phyloP scores from a whole-genome alignment of 2,329 filamentous ascomycete genomes.

The Hypoxylon sp. region DNA sequence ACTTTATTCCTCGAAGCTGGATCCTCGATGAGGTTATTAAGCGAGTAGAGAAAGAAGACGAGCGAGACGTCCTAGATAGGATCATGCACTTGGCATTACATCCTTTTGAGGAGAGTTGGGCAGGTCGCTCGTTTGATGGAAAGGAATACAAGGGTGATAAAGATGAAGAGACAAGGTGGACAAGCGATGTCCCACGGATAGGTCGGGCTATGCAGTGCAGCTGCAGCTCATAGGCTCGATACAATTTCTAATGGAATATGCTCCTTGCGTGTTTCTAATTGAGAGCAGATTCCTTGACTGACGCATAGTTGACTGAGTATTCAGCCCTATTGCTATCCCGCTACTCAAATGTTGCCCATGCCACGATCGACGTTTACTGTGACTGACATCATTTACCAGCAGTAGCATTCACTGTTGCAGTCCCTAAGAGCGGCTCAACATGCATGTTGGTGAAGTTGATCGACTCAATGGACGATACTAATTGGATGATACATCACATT shows the following conservation, averaged over 20 bases:
- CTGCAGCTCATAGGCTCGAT: slow-evolving; percentile 80
- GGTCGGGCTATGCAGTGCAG: slow-evolving; percentile 92
- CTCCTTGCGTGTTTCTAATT: background rate
- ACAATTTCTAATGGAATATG: slow-evolving; percentile 1
- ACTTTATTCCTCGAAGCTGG: slow-evolving; percentile 92
- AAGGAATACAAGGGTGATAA: slow-evolving; percentile 70
- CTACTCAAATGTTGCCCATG: background rate
- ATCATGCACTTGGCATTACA: slow-evolving; percentile 87
- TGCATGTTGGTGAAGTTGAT: slow-evolving; percentile 10
- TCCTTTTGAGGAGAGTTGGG: slow-evolving; percentile 87
- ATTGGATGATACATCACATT: background rate
- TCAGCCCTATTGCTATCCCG: background rate
- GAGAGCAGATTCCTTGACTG: background rate
- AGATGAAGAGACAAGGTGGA: slow-evolving; percentile 85
- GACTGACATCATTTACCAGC: no score
- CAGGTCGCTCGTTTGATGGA: slow-evolving; percentile 63
- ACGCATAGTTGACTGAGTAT: background rate
- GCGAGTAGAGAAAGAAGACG: slow-evolving; percentile 85
- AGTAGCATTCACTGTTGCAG: background rate
- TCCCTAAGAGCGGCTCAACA: background rate
- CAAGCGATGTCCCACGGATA: slow-evolving; percentile 84
- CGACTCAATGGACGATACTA: background rate
- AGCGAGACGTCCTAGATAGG: slow-evolving; percentile 81
- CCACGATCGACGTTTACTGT: no score
- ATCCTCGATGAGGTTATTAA: slow-evolving; percentile 93